These are phyloP conservation scores for Neonothopanus nambi DNA, from an alignment of 1,284 basidiomycete species.

Conservation along the genomic window DNA sequence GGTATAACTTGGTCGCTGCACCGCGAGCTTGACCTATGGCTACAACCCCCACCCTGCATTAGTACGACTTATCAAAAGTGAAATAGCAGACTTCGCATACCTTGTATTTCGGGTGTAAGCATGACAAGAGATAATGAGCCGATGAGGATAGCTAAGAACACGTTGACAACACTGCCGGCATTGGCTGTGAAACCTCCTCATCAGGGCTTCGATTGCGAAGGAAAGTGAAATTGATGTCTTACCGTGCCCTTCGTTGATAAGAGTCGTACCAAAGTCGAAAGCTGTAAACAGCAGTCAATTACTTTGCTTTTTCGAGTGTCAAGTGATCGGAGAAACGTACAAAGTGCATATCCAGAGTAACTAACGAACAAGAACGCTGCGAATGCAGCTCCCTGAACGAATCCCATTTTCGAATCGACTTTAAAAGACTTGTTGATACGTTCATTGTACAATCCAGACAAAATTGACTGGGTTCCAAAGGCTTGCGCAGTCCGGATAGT, in stretches of 20 bases:
- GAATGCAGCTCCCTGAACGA: conserved; percentile 58
- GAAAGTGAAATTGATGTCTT: conserved; percentile 15
- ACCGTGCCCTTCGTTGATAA: conserved; percentile 68
- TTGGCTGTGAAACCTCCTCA: conserved; percentile 39
- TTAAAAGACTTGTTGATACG: conserved; percentile 57
- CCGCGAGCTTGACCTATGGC: conserved; percentile 82
- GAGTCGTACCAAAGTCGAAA: conserved; percentile 81
- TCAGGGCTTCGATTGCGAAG: too few relatives aligned
- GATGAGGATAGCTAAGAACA: conserved; percentile 84
- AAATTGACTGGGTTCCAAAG: conserved; percentile 79
- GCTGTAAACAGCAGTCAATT: conserved; percentile 41
- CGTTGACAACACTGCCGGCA: conserved; percentile 78
- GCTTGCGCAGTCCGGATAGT: conserved; percentile 92
- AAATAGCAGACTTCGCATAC: conserved; percentile 43
- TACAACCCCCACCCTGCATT: too few relatives aligned
- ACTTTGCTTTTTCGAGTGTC: too few relatives aligned
- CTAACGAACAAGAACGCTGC: conserved; percentile 82
- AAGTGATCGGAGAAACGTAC: conserved; percentile 35
- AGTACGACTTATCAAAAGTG: too few relatives aligned
- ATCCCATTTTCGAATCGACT: conserved; percentile 67
- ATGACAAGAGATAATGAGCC: conserved; percentile 88
- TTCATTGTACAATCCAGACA: conserved; percentile 71
- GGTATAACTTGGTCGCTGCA: conserved; percentile 90
- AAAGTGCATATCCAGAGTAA: conserved; percentile 69
- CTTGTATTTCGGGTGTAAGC: conserved; percentile 81